Evolutionary conservation across 2,329 filamentous ascomycete species (phyloP), one percentile per base, ranked within the genome.

Genomic region (Aspergillus pseudoterreus): DNA sequence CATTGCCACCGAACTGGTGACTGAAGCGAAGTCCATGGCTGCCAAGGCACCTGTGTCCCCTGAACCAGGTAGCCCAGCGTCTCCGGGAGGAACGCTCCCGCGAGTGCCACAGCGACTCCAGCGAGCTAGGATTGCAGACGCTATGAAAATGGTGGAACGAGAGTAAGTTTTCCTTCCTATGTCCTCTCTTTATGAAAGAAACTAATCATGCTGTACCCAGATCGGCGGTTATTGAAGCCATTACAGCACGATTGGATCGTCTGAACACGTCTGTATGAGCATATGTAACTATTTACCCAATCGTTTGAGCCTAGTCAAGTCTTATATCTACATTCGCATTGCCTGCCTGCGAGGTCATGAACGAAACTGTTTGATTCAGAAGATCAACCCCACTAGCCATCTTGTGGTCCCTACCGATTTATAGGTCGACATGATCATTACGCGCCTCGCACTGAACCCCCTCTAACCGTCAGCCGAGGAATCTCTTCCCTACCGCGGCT

Each of bases 121-220:
- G 53, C 71, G 71, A 35, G 72, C 73, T 33, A 75, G 71, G 62
- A 65, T 78, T 44, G 66, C 67, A 2, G 74, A 78, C 60, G 76
- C 76, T 5, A 77, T 77, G 74, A 68, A 64, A 38, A 73, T 78
- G 74, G 73, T 79, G 43, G 76, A 78, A 52, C 66, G 75, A 68
- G 76, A 78, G 72, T 74, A 51, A 55, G 71, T 66, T 24, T 48
- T 33, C 6, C 44, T 19, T 24, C 32, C 21, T 1, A 30, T 30
- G 27, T 11, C 27, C 27, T 9, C 3, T 10, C 22, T 27, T n/a
- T n/a, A 30, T 47, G 17, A 43, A 41, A 21, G 22, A 12, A 27
- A 24, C 14, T 39, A 24, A 15, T 49, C 50, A 65, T 43, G 19
- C 30, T 41, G 33, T 4, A 6, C 24, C 11, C 48, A 74, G 72